These are phyloP conservation scores for Waitea zeae DNA, from an alignment of 1,284 basidiomycete species.

Conservation along the genomic window DNA sequence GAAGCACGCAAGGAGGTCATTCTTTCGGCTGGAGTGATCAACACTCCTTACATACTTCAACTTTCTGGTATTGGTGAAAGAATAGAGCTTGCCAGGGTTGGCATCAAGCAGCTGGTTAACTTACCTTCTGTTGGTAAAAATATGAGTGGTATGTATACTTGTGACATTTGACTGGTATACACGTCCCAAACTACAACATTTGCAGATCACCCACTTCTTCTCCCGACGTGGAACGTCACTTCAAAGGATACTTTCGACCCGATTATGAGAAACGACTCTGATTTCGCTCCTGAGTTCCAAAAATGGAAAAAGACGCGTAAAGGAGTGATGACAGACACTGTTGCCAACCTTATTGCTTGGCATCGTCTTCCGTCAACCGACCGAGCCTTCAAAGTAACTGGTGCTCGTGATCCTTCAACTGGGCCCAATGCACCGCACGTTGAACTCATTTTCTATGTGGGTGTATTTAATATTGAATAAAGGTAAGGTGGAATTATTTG, in stretches of 20 bases:
- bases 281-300: slow-evolving; percentile 1
- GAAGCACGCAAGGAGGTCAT: slow-evolving; percentile 7
- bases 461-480: too few relatives aligned
- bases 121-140: slow-evolving; percentile 21
- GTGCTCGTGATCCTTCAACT: slow-evolving; percentile 8
- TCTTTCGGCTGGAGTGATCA: slow-evolving; percentile 3
- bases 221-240: background rate
- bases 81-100: slow-evolving; percentile 12
- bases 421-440: slow-evolving; percentile 14
- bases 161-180: background rate
- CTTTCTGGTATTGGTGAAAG: slow-evolving; percentile 24
- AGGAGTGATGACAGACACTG: slow-evolving; percentile 7
- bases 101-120: slow-evolving; percentile 14
- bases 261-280: background rate
- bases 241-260: background rate
- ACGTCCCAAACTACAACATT: too few relatives aligned
- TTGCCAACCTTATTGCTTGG: slow-evolving; percentile 9
- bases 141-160: slow-evolving; percentile 10
- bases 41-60: slow-evolving; percentile 12
- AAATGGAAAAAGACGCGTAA: slow-evolving; percentile 7
- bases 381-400: slow-evolving; percentile 5
- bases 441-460: slow-evolving; percentile 13
- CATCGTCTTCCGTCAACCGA: slow-evolving; percentile 7
- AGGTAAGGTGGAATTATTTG: too few relatives aligned
- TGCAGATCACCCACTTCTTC: slow-evolving; percentile 1